Base-by-base conservation (phyloP, 805 yeast species). In the Candida xiaguanensis region DNA sequence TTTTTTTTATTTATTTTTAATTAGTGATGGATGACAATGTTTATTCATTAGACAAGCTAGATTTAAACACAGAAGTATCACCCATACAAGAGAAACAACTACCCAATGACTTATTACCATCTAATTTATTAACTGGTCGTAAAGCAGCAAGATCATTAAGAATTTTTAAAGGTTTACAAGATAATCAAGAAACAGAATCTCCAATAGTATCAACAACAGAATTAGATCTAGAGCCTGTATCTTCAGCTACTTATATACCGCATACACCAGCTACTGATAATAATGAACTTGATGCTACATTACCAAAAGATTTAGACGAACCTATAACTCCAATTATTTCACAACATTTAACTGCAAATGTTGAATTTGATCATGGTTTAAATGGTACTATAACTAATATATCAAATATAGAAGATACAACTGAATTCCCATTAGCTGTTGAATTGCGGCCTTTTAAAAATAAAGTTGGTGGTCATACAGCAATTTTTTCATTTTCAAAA, bases 391-490 rank as follows among this genome's bases (percentile, higher is more conserved):
- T 58, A 35, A 54, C 63, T 30, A 55, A 58, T 33, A 52, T 41
- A 13, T 31, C 43, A n/a, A n/a, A 43, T 3, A 17, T 38, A 11
- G 30, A 40, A 16, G 34, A 40, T 14, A 43, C 34, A 8, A 42
- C 42, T 13, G 17, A 31, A 13, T 84, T 70, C 48, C 85, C 89
- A 2, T 62, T 88, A 22, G 85, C 96, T 1, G 96, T 90, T 1
- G 97, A 91, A 57, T 64, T 91, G 42, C 78, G 86, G 39, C 98
- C 98, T 1, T 91, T 90, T 63, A 81, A 82, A 40, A 89, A 93
- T 56, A 89, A 86, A 55, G 98, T 93, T 16, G 99, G 99, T 6
- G 99, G 99, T 0, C 99, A 93, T 58, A 91, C 97, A 0, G 97
- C 97, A 1, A 89, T 93, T 25, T 93, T 91, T 65, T 77, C 91